Evolutionary conservation across 139 green algal genomes (phyloP), one percentile per base, ranked within the genome.

Genomic region (Coccomyxa sp.): DNA sequence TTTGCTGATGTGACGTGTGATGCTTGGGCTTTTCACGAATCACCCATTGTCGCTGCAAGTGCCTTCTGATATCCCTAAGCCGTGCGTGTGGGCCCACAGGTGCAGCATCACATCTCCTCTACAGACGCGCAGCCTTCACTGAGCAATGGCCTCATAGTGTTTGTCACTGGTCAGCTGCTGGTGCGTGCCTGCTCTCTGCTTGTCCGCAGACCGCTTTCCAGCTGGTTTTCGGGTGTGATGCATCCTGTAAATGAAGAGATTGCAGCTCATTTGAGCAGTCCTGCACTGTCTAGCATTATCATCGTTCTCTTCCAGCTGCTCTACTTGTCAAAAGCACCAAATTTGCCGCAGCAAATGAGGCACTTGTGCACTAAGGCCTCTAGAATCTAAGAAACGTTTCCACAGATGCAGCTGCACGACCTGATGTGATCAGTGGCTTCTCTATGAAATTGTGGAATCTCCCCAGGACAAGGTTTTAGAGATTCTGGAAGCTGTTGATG

Each of bases 51-150:
- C 38, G 7, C 71, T 77, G 27, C 9, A 77, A 38, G 25, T 15
- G 28, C 23, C 71, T 77, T 77, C 27, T n/a, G 1, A 16, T 77
- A 1, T 27, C 63, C 15, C 15, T 71, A 17, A 27, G 63, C 17
- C 17, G 15, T 31, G 14, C 12, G 21, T 31, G 25, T 23, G 21
- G 9, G 23, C 10, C 88, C 91, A 63, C 77, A 86, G 16, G 95
- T 91, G 86, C 91, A 96, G 85, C 91, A 98, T 63, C 89, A 91
- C 30, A 80, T 94, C 10, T 75, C 80, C 0, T 93, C 93, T 3
- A 88, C 96, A 45, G 95, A 98, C 79, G 91, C 94, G 45, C 95
- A 98, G 91, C 94, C 94, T 13, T 96, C 92, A 25, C 82, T 94
- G 13, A 90, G 85, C 1, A 90, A 89, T 27, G 94, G 95, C 60